Base-by-base conservation (phyloP, 192 early-diverging fungal genomes). In the Linnemannia hyalina region DNA sequence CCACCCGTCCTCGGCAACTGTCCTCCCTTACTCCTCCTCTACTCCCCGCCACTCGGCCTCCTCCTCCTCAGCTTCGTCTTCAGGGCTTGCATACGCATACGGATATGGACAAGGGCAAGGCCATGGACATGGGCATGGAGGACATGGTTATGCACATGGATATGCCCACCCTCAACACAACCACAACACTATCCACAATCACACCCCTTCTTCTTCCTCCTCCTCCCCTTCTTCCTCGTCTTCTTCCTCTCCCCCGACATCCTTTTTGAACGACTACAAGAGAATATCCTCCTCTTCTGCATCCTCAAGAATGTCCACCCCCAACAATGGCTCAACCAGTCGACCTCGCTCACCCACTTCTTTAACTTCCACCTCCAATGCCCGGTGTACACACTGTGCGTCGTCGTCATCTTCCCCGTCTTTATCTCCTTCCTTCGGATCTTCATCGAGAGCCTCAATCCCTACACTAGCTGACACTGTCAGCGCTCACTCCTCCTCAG, bases 1-100 rank as follows among this genome's bases (percentile, higher is more conserved):
- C n/a, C 84, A 86, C 18, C 23, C 38, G 6, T 47, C 83, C 22
- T 44, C 76, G 6, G 23, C 68, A 41, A 55, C 71, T 2, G 38
- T 26, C 5, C 42, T 46, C n/a, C 26, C 42, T 41, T 15, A 13
- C 63, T 49, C 29, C 60, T 63, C 55, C 40, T 55, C 77, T 23
- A 54, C 77, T 32, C 54, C 49, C 15, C 70, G 68, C 68, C 49
- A 13, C 68, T 41, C 77, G 4, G 11, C 69, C 70, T 49, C 60
- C 3, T 54, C 32, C 1, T 49, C 63, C 16, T 77, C 76, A 52
- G 49, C 49, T 40, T 40, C 70, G 3, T 20, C 76, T 35, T 69
- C 41, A 10, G 55, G 23, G n/a, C n/a, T 6, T 57, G 55, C 55
- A 65, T 15, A 32, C 11, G 13, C 26, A 65, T 29, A 32, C 29